Evolutionary conservation across 495 filamentous ascomycete species (phyloP), one percentile per base, ranked within the genome.

Genomic region (Terfezia claveryi): DNA sequence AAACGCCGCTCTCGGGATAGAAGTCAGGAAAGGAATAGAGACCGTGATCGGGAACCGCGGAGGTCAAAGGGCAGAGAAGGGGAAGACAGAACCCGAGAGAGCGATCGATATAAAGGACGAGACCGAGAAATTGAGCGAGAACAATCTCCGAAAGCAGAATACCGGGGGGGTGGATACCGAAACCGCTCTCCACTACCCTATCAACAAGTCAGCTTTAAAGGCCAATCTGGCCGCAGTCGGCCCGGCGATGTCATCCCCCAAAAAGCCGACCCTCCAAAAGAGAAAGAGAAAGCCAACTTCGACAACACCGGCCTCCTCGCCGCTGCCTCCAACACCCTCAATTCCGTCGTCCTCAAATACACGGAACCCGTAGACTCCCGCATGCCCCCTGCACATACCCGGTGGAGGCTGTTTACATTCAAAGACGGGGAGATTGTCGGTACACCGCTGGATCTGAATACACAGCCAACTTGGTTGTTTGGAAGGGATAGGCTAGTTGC

Each of bases 331-430:
- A 96, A 95, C 66, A 82, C 85, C 2, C 73, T 94, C 8, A 67
- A 75, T 52, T 72, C 76, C 57, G 79, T 92, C 50, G 80, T 85
- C 2, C 72, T 99, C 20, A 96, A 96, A 71, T 96, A 99, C 70
- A 80, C 94, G 67, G 91, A 99, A 68, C 91, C 91, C 5, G 72
- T 86, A 17, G 91, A 96, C 69, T 83, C 87, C 20, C 84, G 91
- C 55, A 92, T 93, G 55, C 85, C 91, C 0, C 76, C 89, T 0
- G 61, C 80, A 0, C 80, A 80, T 50, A 77, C 86, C 59, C 70
- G 76, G 37, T 96, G 87, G 87, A 83, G 85, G 44, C 69, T 99
- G 37, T 99, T 93, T 64, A 77, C 94, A 16, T 99, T 99, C 76
- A 94, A 94, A 64, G 83, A 80, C 11, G 61, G 74, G 32, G 82